These are phyloP conservation scores for Fusarium sp. DNA, from an alignment of 2,329 filamentous ascomycete genomes.

Conservation along the genomic window DNA sequence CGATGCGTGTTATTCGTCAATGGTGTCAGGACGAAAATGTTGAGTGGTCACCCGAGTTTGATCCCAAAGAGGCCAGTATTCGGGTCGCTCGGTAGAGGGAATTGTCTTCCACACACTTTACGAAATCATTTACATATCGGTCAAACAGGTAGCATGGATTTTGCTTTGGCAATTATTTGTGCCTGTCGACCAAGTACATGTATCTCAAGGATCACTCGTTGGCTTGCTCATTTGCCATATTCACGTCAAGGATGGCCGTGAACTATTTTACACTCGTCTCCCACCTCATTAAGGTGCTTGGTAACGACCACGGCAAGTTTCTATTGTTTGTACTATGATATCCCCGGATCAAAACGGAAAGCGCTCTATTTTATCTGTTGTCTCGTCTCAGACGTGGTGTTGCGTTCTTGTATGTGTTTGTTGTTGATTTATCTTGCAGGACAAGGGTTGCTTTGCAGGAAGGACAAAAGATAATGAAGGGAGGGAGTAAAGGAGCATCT, in stretches of 20 bases:
- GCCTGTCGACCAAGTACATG: background rate
- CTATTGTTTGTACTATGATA: slow-evolving; percentile 43
- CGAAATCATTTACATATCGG: background rate
- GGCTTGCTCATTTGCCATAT: slow-evolving; percentile 1
- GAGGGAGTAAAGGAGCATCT: slow-evolving; percentile 31
- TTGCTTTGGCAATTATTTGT: background rate
- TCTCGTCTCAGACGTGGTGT: slow-evolving; percentile 2
- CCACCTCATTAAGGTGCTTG: slow-evolving; percentile 4
- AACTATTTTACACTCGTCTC: slow-evolving; percentile 9
- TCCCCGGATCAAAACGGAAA: slow-evolving; percentile 39
- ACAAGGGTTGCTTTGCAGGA: slow-evolving; percentile 17
- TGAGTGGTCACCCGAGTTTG: slow-evolving; percentile 60
- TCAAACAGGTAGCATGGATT: background rate
- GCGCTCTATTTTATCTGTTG: slow-evolving; percentile 31
- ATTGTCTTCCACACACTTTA: background rate
- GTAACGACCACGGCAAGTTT: slow-evolving; percentile 18
- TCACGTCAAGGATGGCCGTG: slow-evolving; percentile 6
- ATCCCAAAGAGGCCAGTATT: slow-evolving; percentile 43
- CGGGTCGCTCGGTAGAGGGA: slow-evolving; percentile 25
- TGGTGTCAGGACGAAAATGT: slow-evolving; percentile 61
- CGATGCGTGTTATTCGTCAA: slow-evolving; percentile 56
- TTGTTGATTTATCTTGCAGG: slow-evolving; percentile 14
- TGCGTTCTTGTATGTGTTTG: slow-evolving; percentile 14
- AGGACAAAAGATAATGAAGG: slow-evolving; percentile 11
- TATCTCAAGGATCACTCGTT: background rate